phyloP scores from a whole-genome alignment of 2,329 filamentous ascomycete species.

The Ilyonectria mors-panacis region DNA sequence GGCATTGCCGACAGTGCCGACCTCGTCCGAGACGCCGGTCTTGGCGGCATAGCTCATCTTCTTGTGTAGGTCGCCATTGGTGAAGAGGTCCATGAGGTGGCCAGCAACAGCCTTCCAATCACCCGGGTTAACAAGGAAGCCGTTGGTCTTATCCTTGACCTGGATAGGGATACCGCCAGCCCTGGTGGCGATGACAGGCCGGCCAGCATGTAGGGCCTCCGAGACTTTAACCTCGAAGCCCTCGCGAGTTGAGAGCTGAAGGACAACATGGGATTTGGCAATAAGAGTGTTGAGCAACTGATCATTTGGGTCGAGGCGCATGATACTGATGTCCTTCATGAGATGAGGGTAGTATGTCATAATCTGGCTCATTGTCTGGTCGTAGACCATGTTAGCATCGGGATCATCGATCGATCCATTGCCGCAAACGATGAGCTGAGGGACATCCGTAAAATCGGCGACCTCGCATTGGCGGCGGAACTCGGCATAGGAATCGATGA shows the following conservation, averaged over 20 bases:
- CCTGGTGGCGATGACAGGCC: constrained; percentile 81
- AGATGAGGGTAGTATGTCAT: constrained; percentile 74
- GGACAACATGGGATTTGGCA: constrained; percentile 78
- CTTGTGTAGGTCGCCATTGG: constrained; percentile 73
- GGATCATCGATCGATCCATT: constrained; percentile 88
- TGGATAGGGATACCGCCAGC: constrained; percentile 86
- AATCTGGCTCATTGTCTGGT: constrained; percentile 78
- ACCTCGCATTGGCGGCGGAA: constrained; percentile 75
- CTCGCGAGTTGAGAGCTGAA: constrained; percentile 86
- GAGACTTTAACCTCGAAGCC: constrained; percentile 91
- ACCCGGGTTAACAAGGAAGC: constrained; percentile 80
- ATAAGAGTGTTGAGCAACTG: constrained; percentile 85
- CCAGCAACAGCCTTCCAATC: constrained; percentile 79
- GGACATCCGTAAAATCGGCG: constrained; percentile 65
- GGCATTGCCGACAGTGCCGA: constrained; percentile 84
- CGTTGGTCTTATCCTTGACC: constrained; percentile 78
- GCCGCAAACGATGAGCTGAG: constrained; percentile 84
- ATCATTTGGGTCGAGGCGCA: constrained; percentile 83
- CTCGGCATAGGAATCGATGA: constrained; percentile 81
- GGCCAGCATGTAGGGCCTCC: constrained; percentile 84
- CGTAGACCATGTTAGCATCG: constrained; percentile 80
- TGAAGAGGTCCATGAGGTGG: constrained; percentile 77
- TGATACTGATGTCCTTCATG: constrained; percentile 77
- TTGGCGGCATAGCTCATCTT: constrained; percentile 76
- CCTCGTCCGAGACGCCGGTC: constrained; percentile 82